These are phyloP conservation scores for Daldinia decipiens DNA, from an alignment of 495 filamentous ascomycete genomes.

Conservation along the genomic window DNA sequence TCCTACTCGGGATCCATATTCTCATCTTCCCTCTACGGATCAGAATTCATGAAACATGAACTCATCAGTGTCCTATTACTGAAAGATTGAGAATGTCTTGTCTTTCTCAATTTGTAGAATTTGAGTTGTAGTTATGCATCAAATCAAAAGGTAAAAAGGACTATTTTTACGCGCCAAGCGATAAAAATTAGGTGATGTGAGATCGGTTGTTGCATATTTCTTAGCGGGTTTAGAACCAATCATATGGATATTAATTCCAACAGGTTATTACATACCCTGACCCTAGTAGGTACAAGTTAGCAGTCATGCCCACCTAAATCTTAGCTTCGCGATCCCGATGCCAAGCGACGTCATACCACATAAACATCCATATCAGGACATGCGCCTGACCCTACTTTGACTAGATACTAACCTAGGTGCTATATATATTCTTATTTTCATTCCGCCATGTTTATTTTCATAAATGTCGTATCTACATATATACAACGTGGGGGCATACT, in stretches of 20 bases:
- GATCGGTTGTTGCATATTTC: conserved; percentile 15
- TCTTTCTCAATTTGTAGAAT: background rate
- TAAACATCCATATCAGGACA: conserved; percentile 4
- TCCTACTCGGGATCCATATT: conserved; percentile 69
- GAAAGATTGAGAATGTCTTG: background rate
- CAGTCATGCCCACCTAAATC: background rate
- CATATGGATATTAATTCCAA: conserved; percentile 20
- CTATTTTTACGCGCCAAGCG: conserved; percentile 40
- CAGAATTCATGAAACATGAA: background rate
- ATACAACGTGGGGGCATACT: background rate
- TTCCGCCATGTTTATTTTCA: background rate
- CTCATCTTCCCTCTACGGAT: conserved; percentile 56
- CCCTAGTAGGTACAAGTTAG: conserved; percentile 7
- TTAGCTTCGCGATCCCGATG: conserved; percentile 30
- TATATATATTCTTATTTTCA: conserved; percentile 9
- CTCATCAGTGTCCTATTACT: background rate
- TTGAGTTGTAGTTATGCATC: background rate
- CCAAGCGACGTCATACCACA: conserved; percentile 49
- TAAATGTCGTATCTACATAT: background rate
- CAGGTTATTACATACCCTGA: background rate
- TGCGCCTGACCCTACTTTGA: conserved; percentile 37
- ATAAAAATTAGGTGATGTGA: conserved; percentile 16
- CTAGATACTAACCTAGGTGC: background rate
- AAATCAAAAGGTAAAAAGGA: too few species aligned
- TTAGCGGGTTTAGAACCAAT: conserved; percentile 18